Conservation (phyloP, 495 filamentous ascomycete species). For the Cairneyella variabilis region DNA sequence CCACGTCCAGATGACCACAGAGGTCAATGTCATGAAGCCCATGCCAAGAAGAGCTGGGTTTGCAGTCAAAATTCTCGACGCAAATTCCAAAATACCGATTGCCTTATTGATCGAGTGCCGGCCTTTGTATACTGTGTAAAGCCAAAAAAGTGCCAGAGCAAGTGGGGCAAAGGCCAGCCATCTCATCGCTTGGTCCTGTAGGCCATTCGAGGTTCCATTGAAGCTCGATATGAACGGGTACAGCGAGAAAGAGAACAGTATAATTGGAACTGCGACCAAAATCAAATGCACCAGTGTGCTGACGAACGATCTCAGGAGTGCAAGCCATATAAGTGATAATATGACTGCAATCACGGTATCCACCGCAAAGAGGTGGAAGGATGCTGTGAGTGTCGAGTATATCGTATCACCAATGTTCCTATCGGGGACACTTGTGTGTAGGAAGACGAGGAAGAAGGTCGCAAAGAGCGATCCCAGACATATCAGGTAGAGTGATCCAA, state of each 20-base stretch:
- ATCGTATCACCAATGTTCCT: constrained; percentile 83
- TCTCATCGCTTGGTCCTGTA: constrained; percentile 88
- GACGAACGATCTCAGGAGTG: constrained; percentile 79
- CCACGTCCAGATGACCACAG: constrained; percentile 88
- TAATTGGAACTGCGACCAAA: constrained; percentile 76
- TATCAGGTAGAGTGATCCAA: constrained; percentile 87
- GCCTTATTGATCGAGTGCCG: constrained; percentile 77
- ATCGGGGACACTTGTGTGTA: constrained; percentile 73
- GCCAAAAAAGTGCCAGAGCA: constrained; percentile 70
- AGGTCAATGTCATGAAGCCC: constrained; percentile 71
- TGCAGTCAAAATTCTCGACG: constrained; percentile 77
- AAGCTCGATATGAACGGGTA: constrained; percentile 92
- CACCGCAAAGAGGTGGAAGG: constrained; percentile 82
- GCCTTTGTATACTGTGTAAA: constrained; percentile 72
- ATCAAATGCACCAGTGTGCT: constrained; percentile 73
- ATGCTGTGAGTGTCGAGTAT: constrained; percentile 81
- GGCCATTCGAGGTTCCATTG: constrained; percentile 63
- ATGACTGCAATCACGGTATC: constrained; percentile 88
- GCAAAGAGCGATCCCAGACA: constrained; percentile 76
- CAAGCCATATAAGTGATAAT: constrained; percentile 87
- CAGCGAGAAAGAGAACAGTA: constrained; percentile 81
- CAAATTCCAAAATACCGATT: constrained; percentile 84
- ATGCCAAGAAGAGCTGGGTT: constrained; percentile 81
- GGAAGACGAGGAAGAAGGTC: constrained; percentile 79
- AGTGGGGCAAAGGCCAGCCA: constrained; percentile 78